Percentiles rank a stretch among this genome's conserved stretches.
Evolutionary conservation across 176 grass and related monocot species (phyloP).

Genomic region (Otatea glauca): DNA sequence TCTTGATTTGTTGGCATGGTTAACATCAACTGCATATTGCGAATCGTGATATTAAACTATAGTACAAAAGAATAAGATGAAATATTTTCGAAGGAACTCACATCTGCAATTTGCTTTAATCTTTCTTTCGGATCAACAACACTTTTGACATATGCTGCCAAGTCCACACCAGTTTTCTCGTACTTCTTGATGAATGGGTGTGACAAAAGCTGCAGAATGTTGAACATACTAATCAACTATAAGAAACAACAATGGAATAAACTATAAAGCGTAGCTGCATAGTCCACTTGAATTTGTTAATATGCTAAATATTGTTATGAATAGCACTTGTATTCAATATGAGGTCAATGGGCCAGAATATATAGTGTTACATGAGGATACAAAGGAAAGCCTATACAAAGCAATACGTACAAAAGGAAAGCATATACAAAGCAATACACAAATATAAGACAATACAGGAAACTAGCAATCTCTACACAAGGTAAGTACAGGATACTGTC

Average conservation of each 20-base stretch:
- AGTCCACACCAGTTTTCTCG: constrained; percentile 55
- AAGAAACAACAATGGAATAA: constrained; percentile 32
- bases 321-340: no score
- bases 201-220: constrained; percentile 67
- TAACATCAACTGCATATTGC: background rate
- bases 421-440: no score
- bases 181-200: constrained; percentile 93
- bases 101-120: constrained; percentile 92
- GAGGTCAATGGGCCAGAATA: no score
- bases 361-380: no score
- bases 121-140: constrained; percentile 79
- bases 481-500: no score
- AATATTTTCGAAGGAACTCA: constrained; percentile 49
- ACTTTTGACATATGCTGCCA: constrained; percentile 70
- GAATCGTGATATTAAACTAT: background rate
- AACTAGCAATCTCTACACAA: no score
- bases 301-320: no score
- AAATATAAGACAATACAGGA: no score
- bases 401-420: no score
- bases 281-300: constrained; percentile 17
- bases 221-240: constrained; percentile 33
- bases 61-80: constrained; percentile 28
- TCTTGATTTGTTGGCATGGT: constrained; percentile 3
- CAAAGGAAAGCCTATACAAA: no score
- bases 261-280: background rate